Evolutionary conservation across 495 filamentous ascomycete genomes (phyloP).

Genomic region (Xylaria palmicola): DNA sequence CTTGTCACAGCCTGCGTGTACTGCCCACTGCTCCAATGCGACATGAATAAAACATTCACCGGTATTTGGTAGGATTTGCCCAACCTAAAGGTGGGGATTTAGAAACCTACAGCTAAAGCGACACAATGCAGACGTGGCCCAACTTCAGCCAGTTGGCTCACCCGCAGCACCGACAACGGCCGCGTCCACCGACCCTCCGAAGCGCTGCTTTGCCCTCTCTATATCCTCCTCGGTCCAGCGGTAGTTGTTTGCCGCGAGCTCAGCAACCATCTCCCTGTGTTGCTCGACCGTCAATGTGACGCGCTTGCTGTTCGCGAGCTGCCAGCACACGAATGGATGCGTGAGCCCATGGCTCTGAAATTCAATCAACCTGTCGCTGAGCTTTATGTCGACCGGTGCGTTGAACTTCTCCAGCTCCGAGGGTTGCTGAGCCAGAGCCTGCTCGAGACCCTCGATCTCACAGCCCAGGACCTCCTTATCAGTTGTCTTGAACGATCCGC

Average conservation of each 20-base stretch:
- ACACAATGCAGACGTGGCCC: no score
- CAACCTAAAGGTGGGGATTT: no score
- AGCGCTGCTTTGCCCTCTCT: conserved; percentile 9
- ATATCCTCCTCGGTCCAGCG: conserved; percentile 8
- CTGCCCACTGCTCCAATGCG: no score
- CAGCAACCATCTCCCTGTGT: conserved; percentile 10
- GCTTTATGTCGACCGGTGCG: conserved; percentile 8
- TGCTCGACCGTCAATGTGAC: conserved; percentile 8
- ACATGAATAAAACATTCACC: no score
- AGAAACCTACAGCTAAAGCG: no score
- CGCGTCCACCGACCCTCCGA: neutral
- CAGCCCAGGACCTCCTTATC: conserved; percentile 9
- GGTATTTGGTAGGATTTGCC: no score
- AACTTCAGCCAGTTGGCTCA: conserved; percentile 8
- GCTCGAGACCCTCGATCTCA: conserved; percentile 10
- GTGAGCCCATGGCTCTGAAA: conserved; percentile 11
- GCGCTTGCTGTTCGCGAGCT: conserved; percentile 1
- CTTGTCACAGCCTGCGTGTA: no score
- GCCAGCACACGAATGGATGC: conserved; percentile 8
- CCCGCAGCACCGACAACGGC: conserved; percentile 1
- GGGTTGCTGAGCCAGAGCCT: conserved; percentile 8
- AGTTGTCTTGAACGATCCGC: conserved; percentile 9
- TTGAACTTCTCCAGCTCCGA: conserved; percentile 12
- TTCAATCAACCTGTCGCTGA: conserved; percentile 10
- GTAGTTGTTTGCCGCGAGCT: conserved; percentile 12